Percentiles rank a stretch among this genome's conserved stretches.
phyloP scores from a whole-genome alignment of 768 basidiomycete genomes.

The Termitomyces sp. region DNA sequence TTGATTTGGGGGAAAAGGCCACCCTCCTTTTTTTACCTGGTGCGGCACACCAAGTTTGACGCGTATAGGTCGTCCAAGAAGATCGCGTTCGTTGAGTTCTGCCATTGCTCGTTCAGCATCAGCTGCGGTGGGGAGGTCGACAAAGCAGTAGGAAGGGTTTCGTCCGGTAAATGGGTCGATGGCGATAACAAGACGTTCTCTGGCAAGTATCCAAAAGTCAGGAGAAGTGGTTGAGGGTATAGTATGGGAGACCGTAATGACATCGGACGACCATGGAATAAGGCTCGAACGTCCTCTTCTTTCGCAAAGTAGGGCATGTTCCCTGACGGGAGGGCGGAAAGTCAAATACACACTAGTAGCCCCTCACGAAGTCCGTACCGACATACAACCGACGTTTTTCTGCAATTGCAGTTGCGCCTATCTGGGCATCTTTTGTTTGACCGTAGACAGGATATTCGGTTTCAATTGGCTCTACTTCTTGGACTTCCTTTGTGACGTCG shows the following conservation, averaged over 20 bases:
- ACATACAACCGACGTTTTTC: not conserved
- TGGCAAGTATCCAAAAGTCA: not conserved
- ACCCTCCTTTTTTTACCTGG: not conserved
- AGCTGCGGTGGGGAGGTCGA: not conserved
- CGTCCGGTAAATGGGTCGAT: conserved; percentile 9
- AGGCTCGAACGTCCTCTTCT: not conserved
- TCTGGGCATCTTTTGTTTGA: not conserved
- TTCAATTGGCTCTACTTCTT: not conserved
- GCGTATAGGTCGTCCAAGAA: not conserved
- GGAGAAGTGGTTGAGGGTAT: not conserved
- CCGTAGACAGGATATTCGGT: not conserved
- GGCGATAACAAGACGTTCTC: conserved; percentile 3
- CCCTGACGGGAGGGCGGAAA: not conserved
- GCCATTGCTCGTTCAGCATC: not conserved
- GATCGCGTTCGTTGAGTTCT: not conserved
- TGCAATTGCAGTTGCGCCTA: not conserved
- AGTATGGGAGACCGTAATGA: not conserved
- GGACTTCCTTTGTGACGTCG: not conserved
- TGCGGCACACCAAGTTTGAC: not conserved
- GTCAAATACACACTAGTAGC: not conserved
- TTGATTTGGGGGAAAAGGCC: not conserved
- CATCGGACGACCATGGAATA: not conserved
- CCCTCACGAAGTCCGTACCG: not conserved
- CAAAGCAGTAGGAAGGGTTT: conserved; percentile 9
- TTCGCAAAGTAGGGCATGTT: not conserved